These are phyloP conservation scores for Exserohilum rostratum DNA, from an alignment of 2,329 filamentous ascomycete genomes.

Conservation along the genomic window DNA sequence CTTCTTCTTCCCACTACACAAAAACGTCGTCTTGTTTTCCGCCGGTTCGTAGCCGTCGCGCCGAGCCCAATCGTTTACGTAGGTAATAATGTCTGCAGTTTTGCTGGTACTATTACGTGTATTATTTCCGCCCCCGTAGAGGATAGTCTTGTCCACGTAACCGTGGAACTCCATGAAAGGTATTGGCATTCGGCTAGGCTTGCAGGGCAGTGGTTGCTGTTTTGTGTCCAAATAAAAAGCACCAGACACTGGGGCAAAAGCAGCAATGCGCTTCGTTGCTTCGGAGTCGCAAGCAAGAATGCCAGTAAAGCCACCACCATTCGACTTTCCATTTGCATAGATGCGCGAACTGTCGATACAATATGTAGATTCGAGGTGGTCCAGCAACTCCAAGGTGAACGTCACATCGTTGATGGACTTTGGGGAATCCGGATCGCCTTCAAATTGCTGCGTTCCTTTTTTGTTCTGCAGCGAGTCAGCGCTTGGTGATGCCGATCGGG, in stretches of 20 bases:
- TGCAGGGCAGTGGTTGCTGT: slow-evolving; percentile 35
- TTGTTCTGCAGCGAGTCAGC: slow-evolving; percentile 12
- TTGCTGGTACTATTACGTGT: slow-evolving; percentile 26
- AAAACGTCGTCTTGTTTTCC: slow-evolving; percentile 33
- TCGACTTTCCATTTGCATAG: slow-evolving; percentile 60
- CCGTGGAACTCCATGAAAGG: slow-evolving; percentile 57
- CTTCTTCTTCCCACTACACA: slow-evolving; percentile 39
- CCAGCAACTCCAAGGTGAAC: slow-evolving; percentile 54
- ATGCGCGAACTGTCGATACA: slow-evolving; percentile 55
- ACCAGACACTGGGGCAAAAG: slow-evolving; percentile 57
- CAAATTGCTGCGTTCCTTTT: slow-evolving; percentile 44
- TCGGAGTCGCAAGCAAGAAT: slow-evolving; percentile 55
- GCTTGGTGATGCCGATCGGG: not conserved
- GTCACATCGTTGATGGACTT: slow-evolving; percentile 51
- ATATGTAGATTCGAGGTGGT: slow-evolving; percentile 48
- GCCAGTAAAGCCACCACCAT: slow-evolving; percentile 60
- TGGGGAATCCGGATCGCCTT: slow-evolving; percentile 52
- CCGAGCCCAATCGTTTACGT: slow-evolving; percentile 48
- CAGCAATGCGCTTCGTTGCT: slow-evolving; percentile 53
- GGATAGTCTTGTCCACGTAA: slow-evolving; percentile 49
- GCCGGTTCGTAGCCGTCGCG: slow-evolving; percentile 40
- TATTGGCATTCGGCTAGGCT: slow-evolving; percentile 33
- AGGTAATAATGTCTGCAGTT: slow-evolving; percentile 30
- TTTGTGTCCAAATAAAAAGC: slow-evolving; percentile 51
- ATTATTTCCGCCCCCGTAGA: slow-evolving; percentile 47